A percentile compares a stretch with the other conserved stretches of the same genome.
Conservation (phyloP, 345 rosid genomes). For the Schrenkiella parvula region DNA sequence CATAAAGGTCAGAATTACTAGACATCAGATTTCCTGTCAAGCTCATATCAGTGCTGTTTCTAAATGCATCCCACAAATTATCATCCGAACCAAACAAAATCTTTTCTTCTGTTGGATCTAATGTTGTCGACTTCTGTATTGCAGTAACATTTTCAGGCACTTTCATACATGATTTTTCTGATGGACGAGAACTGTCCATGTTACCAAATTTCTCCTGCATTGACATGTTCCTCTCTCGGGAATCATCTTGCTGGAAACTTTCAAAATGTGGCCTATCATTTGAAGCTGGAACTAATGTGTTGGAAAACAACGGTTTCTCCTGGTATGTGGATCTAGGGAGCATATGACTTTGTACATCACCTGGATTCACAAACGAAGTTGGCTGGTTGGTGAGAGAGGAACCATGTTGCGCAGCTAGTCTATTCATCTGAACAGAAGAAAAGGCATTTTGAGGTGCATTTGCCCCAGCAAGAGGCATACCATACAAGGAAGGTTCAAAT, state of each 20-base stretch:
- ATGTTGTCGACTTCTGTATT: slow-evolving; percentile 53
- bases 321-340: slow-evolving; percentile 49
- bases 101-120: slow-evolving; percentile 91
- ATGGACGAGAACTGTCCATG: slow-evolving; percentile 37
- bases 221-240: slow-evolving; percentile 36
- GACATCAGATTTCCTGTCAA: slow-evolving; percentile 44
- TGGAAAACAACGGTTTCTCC: slow-evolving; percentile 35
- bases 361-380: slow-evolving; percentile 44
- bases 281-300: slow-evolving; percentile 41
- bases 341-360: slow-evolving; percentile 41
- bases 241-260: slow-evolving; percentile 41
- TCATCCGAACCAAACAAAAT: slow-evolving; percentile 91
- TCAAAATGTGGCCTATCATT: slow-evolving; percentile 39
- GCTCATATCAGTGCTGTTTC: slow-evolving; percentile 43
- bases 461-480: slow-evolving; percentile 49
- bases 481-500: slow-evolving; percentile 64
- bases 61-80: slow-evolving; percentile 75
- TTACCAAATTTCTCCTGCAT: slow-evolving; percentile 38
- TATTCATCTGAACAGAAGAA: slow-evolving; percentile 52
- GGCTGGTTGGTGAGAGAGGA: slow-evolving; percentile 47
- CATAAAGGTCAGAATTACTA: slow-evolving; percentile 41
- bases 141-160: slow-evolving; percentile 30
- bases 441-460: slow-evolving; percentile 42
- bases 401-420: slow-evolving; percentile 39
- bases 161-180: slow-evolving; percentile 46